A percentile compares a stretch with the other conserved stretches of the same genome.
Evolutionary conservation across 2,329 filamentous ascomycete species (phyloP).

Genomic region (Paecilomyces niveus): DNA sequence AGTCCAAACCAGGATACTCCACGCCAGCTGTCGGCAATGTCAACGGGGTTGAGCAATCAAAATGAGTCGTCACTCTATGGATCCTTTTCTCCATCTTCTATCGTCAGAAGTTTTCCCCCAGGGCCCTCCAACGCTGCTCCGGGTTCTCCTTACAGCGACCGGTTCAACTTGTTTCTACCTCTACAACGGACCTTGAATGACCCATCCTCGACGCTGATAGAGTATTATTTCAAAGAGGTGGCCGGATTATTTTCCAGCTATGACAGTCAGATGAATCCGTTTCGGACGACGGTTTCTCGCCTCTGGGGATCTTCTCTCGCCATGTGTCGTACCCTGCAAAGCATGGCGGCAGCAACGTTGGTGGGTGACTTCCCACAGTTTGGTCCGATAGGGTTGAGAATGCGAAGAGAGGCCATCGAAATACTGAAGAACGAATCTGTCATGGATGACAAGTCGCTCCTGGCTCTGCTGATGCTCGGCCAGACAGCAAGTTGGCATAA

Average conservation of each 20-base stretch:
- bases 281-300: constrained; percentile 51
- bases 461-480: constrained; percentile 54
- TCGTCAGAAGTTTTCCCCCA: constrained; percentile 27
- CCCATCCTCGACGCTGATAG: constrained; percentile 50
- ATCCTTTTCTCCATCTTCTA: constrained; percentile 24
- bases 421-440: constrained; percentile 42
- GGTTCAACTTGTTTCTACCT: constrained; percentile 19
- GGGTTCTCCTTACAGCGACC: background rate
- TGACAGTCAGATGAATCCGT: constrained; percentile 56
- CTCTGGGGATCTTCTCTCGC: constrained; percentile 53
- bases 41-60: background rate
- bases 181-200: constrained; percentile 39
- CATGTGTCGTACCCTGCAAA: constrained; percentile 56
- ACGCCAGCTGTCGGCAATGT: background rate
- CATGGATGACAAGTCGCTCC: constrained; percentile 47
- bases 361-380: constrained; percentile 52
- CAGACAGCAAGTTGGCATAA: constrained; percentile 56
- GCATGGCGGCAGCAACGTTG: constrained; percentile 57
- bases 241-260: constrained; percentile 58
- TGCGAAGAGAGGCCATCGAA: constrained; percentile 47
- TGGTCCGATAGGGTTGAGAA: constrained; percentile 42
- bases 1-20: background rate
- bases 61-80: constrained; percentile 12
- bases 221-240: constrained; percentile 59
- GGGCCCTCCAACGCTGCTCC: constrained; percentile 1